phyloP scores from a whole-genome alignment of 345 rosid species.

The Clausena lansium region DNA sequence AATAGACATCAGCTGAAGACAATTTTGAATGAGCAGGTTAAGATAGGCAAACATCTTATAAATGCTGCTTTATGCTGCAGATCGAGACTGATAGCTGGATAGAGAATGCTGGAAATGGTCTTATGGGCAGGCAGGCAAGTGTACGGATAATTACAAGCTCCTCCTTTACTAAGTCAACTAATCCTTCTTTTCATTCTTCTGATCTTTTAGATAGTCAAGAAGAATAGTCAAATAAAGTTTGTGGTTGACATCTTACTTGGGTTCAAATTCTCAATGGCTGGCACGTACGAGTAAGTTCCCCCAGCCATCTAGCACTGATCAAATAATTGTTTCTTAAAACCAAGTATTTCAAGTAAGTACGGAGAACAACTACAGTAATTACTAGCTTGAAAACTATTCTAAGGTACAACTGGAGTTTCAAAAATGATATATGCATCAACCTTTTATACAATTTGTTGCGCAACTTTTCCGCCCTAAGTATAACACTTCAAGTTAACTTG shows the following conservation, averaged over 20 bases:
- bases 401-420: too few species aligned
- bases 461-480: too few species aligned
- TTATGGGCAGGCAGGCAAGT: conserved; percentile 87
- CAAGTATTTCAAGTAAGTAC: too few species aligned
- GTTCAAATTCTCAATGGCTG: conserved; percentile 82
- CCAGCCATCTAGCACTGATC: neutral
- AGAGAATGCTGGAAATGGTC: conserved; percentile 90
- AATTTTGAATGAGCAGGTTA: too few species aligned
- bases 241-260: conserved; percentile 67
- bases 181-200: neutral
- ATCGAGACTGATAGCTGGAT: conserved; percentile 91
- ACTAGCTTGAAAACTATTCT: too few species aligned
- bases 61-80: conserved; percentile 32
- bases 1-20: too few species aligned
- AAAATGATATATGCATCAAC: too few species aligned
- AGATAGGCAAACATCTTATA: too few species aligned
- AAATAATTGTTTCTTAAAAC: neutral
- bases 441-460: too few species aligned
- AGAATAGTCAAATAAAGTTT: conserved; percentile 64
- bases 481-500: too few species aligned
- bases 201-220: conserved; percentile 53
- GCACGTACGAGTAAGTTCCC: conserved; percentile 57
- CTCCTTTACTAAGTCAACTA: neutral
- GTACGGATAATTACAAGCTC: neutral
- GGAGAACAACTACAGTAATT: too few species aligned